A percentile compares a stretch with the other conserved stretches of the same genome.
Evolutionary conservation across 2,329 filamentous ascomycete species (phyloP).

Genomic region (Trichoderma arundinaceum): DNA sequence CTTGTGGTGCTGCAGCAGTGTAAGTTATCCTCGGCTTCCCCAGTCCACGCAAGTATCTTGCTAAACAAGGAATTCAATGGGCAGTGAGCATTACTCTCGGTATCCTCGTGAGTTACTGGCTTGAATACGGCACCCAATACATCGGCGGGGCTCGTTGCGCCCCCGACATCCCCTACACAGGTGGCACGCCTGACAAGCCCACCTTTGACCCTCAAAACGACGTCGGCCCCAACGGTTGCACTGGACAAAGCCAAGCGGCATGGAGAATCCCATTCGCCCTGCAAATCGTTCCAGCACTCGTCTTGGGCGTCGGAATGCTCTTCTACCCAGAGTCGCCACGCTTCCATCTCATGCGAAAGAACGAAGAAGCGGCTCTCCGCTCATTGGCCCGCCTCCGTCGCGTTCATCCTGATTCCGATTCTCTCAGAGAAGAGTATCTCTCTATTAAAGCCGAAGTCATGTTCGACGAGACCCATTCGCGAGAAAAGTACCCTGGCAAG

Average conservation of each 20-base stretch:
- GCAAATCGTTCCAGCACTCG: conserved; percentile 61
- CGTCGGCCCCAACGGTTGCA: conserved; percentile 49
- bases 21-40: conserved; percentile 31
- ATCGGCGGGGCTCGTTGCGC: conserved; percentile 54
- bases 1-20: conserved; percentile 52
- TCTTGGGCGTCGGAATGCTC: conserved; percentile 60
- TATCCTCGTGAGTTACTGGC: conserved; percentile 52
- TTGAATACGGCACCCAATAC: conserved; percentile 50
- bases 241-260: conserved; percentile 50
- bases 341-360: conserved; percentile 42
- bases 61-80: neutral
- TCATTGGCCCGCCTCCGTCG: conserved; percentile 44
- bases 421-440: conserved; percentile 43
- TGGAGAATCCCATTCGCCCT: conserved; percentile 57
- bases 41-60: neutral
- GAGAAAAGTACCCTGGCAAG: conserved; percentile 42
- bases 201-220: conserved; percentile 52
- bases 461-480: conserved; percentile 43
- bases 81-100: conserved; percentile 49
- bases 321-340: conserved; percentile 53
- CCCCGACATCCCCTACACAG: conserved; percentile 53
- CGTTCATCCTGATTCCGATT: conserved; percentile 41
- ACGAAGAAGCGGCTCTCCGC: conserved; percentile 42
- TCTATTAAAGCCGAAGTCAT: conserved; percentile 48
- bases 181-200: conserved; percentile 46